These are phyloP conservation scores for Saccharum hybrid DNA, from an alignment of 202 grass and related monocot genomes.

Conservation along the genomic window DNA sequence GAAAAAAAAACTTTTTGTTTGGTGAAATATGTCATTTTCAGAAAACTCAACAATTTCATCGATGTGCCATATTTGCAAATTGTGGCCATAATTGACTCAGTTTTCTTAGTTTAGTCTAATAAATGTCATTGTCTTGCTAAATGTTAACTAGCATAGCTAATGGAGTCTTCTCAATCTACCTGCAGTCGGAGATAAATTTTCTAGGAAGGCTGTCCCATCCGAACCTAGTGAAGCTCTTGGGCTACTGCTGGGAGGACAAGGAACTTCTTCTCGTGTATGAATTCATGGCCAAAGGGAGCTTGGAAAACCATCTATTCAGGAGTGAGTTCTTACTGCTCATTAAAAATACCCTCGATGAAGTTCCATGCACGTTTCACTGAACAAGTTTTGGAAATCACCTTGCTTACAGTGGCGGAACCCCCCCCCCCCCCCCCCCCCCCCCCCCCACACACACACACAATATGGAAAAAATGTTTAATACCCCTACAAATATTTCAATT, in stretches of 20 bases:
- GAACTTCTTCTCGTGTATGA: conserved; percentile 91
- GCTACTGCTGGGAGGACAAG: conserved; percentile 82
- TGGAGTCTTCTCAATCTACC: conserved; percentile 5
- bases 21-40: conserved; percentile 20
- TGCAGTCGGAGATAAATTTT: conserved; percentile 96
- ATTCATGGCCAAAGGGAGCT: conserved; percentile 88
- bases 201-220: conserved; percentile 88
- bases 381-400: background rate
- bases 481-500: too few relatives aligned
- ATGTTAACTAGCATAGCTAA: conserved; percentile 31
- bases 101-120: background rate
- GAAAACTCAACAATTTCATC: conserved; percentile 8
- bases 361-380: background rate
- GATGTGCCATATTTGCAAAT: background rate
- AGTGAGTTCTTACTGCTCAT: conserved; percentile 57
- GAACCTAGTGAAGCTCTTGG: conserved; percentile 85
- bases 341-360: background rate
- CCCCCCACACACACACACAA: too few relatives aligned
- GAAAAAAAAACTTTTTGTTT: conserved; percentile 24
- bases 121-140: background rate
- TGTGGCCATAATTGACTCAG: background rate
- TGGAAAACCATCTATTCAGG: conserved; percentile 98
- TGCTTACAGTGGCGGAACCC: background rate
- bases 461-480: too few relatives aligned
- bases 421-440: too few relatives aligned